These are phyloP conservation scores for Echites panduratus DNA, from an alignment of 257 asterid species.

Conservation along the genomic window DNA sequence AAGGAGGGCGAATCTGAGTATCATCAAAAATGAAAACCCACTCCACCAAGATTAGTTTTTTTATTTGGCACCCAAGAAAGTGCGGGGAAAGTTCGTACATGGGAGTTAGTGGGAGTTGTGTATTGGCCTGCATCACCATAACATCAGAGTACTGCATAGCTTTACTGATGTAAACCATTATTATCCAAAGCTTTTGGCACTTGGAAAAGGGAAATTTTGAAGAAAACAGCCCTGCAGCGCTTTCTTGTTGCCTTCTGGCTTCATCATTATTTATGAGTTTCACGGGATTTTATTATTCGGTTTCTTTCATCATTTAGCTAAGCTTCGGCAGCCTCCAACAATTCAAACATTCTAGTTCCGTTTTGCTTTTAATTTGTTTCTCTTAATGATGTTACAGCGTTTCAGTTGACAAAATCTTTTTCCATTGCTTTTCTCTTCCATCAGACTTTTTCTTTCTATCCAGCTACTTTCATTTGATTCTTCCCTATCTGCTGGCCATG, in stretches of 20 bases:
- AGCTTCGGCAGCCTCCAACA: slow-evolving; percentile 5
- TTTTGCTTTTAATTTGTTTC: background rate
- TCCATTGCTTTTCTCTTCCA: too few relatives aligned
- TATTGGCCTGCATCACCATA: slow-evolving; percentile 1
- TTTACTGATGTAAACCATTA: background rate
- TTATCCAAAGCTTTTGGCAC: background rate
- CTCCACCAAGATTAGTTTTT: too few relatives aligned
- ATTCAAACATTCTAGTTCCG: background rate
- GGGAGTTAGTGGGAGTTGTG: background rate
- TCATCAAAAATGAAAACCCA: too few relatives aligned
- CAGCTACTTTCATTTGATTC: background rate
- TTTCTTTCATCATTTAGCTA: background rate
- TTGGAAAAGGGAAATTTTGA: background rate
- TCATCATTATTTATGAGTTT: background rate
- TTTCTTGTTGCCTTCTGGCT: background rate
- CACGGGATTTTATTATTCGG: background rate
- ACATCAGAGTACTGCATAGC: too few relatives aligned
- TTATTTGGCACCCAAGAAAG: background rate
- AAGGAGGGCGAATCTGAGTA: too few relatives aligned
- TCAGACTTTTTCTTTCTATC: background rate
- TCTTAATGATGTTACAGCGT: background rate
- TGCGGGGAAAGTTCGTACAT: background rate
- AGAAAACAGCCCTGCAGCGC: background rate
- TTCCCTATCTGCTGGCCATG: background rate
- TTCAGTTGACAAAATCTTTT: background rate